Evolutionary conservation across 495 filamentous ascomycete genomes (phyloP).

Genomic region (Xylaria flabelliformis): DNA sequence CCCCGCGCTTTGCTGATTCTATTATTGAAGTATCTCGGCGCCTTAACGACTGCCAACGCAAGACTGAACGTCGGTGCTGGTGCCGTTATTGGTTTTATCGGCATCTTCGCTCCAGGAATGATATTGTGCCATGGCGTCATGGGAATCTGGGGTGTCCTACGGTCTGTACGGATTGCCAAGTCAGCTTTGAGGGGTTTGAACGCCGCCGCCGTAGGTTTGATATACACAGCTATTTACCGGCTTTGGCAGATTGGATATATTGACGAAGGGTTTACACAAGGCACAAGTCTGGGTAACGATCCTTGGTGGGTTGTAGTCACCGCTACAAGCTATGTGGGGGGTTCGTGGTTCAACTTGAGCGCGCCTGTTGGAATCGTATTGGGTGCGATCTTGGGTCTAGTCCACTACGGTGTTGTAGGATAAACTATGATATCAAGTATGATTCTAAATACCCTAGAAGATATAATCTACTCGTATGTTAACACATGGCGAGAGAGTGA

Average conservation of each 20-base stretch:
- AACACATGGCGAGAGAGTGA: not conserved
- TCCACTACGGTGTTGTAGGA: constrained; percentile 65
- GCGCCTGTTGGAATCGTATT: constrained; percentile 69
- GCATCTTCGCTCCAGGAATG: constrained; percentile 77
- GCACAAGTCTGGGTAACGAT: constrained; percentile 66
- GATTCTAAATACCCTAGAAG: not conserved
- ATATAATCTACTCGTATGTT: too few species aligned
- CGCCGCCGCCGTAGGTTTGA: constrained; percentile 76
- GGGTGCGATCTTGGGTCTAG: constrained; percentile 68
- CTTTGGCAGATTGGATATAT: constrained; percentile 81
- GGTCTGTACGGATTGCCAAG: constrained; percentile 60
- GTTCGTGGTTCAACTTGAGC: constrained; percentile 65
- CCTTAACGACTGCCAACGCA: constrained; percentile 57
- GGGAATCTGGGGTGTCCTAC: constrained; percentile 70
- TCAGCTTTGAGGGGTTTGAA: constrained; percentile 71
- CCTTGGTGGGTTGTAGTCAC: constrained; percentile 80
- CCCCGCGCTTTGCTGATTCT: not conserved
- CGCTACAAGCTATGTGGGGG: constrained; percentile 67
- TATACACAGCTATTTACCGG: constrained; percentile 86
- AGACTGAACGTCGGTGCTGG: constrained; percentile 42
- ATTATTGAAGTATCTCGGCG: constrained; percentile 57
- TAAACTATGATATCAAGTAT: constrained; percentile 20
- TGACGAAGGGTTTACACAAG: constrained; percentile 57
- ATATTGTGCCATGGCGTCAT: constrained; percentile 69
- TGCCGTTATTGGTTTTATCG: constrained; percentile 69